Conservation (phyloP, 1,139 yeast species). For the Lodderomyces jiufengensis region DNA sequence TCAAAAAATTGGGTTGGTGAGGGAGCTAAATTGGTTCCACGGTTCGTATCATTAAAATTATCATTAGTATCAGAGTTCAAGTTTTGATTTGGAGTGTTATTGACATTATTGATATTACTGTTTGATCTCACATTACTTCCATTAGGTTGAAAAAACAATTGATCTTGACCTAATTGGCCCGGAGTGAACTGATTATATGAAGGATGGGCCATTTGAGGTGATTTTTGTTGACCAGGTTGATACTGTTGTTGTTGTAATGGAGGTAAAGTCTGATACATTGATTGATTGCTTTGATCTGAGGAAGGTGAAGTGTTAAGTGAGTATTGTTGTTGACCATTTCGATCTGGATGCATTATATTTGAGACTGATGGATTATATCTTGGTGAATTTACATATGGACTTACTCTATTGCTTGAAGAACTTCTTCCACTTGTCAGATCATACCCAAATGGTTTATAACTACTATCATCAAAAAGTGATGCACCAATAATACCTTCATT, state of each 20-base stretch:
- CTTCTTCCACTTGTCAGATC: not conserved
- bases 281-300: no score
- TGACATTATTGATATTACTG: not conserved
- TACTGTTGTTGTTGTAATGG: constrained; percentile 4
- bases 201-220: not conserved
- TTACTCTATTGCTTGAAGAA: not conserved
- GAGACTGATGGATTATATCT: constrained; percentile 25
- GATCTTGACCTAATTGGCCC: not conserved
- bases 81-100: not conserved
- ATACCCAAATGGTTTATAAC: not conserved
- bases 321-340: constrained; percentile 1
- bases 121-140: not conserved
- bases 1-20: not conserved
- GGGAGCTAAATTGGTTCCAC: no score
- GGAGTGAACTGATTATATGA: not conserved
- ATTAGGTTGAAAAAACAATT: not conserved
- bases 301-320: constrained; percentile 1
- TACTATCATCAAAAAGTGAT: constrained; percentile 14
- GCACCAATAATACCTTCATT: constrained; percentile 15
- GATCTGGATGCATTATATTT: constrained; percentile 20
- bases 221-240: not conserved
- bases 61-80: not conserved
- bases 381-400: constrained; percentile 16
- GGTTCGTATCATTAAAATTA: no score
- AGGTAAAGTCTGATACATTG: not conserved